A percentile compares a stretch with the other conserved stretches of the same genome.
These are phyloP conservation scores for Emergomyces pasteurianus DNA, from an alignment of 2,329 filamentous ascomycete genomes.

Conservation along the genomic window DNA sequence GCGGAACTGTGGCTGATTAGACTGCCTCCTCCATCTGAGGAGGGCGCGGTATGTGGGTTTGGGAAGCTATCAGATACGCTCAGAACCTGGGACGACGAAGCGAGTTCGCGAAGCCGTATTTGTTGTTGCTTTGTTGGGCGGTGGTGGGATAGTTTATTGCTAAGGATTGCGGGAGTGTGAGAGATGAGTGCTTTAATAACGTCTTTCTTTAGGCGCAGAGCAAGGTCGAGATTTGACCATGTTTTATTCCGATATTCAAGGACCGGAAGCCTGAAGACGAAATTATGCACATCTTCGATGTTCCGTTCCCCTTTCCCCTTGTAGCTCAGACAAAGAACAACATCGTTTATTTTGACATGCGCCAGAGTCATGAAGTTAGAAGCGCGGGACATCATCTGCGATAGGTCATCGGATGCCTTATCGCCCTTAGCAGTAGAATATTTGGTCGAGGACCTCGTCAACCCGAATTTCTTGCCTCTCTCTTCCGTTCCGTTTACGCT, in stretches of 20 bases:
- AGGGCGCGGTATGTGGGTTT: conserved; percentile 1
- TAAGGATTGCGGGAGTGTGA: conserved; percentile 89
- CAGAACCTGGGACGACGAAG: conserved; percentile 60
- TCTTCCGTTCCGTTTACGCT: conserved; percentile 22
- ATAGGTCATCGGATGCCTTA: conserved; percentile 72
- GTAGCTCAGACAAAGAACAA: conserved; percentile 90
- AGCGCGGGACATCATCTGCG: conserved; percentile 89
- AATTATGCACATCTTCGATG: conserved; percentile 91
- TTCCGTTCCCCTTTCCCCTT: conserved; percentile 94
- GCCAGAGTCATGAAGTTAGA: conserved; percentile 97
- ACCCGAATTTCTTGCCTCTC: conserved; percentile 38
- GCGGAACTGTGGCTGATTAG: conserved; percentile 27
- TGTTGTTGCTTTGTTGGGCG: conserved; percentile 70
- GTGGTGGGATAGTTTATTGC: conserved; percentile 91
- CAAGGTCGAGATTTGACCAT: conserved; percentile 94
- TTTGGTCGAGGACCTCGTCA: conserved; percentile 35
- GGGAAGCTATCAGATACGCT: conserved; percentile 22
- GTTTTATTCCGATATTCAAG: conserved; percentile 98
- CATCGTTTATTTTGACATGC: conserved; percentile 87
- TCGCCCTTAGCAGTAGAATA: conserved; percentile 35
- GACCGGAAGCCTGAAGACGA: conserved; percentile 88
- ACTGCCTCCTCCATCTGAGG: conserved; percentile 21
- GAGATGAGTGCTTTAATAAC: conserved; percentile 89
- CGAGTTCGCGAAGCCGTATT: conserved; percentile 67
- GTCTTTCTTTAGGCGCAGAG: conserved; percentile 83